Conservation (phyloP, 2,329 filamentous ascomycete genomes). For the Exophiala spinifera region DNA sequence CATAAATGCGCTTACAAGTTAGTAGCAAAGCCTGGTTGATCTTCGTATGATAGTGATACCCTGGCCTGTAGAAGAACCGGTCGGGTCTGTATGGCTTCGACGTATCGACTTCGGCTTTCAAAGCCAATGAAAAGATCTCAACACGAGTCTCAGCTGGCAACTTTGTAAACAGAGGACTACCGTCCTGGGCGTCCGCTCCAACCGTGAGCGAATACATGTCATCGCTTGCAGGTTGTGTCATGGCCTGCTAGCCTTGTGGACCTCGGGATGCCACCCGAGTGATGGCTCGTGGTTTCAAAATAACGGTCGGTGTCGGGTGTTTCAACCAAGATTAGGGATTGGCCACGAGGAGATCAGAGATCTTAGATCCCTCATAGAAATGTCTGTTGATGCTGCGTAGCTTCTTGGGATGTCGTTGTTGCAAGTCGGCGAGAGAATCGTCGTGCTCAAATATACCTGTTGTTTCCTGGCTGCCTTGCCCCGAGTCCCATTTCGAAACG, state of each 20-base stretch:
- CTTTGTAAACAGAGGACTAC: slow-evolving; percentile 34
- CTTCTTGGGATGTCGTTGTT: too few relatives aligned
- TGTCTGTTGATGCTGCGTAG: too few relatives aligned
- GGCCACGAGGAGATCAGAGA: not conserved
- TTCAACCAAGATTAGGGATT: not conserved
- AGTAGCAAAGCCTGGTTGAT: slow-evolving; percentile 36
- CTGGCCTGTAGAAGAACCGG: slow-evolving; percentile 32
- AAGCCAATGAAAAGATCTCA: slow-evolving; percentile 44
- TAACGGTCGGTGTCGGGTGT: not conserved
- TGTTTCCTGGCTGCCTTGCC: not conserved
- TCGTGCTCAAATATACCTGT: not conserved
- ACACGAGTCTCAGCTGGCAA: slow-evolving; percentile 52
- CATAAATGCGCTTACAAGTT: slow-evolving; percentile 40
- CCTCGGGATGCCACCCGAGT: not conserved
- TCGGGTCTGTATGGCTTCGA: slow-evolving; percentile 27
- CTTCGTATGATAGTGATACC: slow-evolving; percentile 32
- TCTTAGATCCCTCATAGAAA: not conserved
- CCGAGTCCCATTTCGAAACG: not conserved
- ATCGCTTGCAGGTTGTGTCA: not conserved
- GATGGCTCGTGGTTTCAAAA: too few relatives aligned
- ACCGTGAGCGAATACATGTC: slow-evolving; percentile 1
- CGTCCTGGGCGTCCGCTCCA: slow-evolving; percentile 16
- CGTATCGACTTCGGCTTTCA: slow-evolving; percentile 30
- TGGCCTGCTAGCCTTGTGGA: not conserved
- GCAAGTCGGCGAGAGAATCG: too few relatives aligned